Conservation (phyloP, 2,329 filamentous ascomycete genomes). For the Davidsoniella eucalypti region DNA sequence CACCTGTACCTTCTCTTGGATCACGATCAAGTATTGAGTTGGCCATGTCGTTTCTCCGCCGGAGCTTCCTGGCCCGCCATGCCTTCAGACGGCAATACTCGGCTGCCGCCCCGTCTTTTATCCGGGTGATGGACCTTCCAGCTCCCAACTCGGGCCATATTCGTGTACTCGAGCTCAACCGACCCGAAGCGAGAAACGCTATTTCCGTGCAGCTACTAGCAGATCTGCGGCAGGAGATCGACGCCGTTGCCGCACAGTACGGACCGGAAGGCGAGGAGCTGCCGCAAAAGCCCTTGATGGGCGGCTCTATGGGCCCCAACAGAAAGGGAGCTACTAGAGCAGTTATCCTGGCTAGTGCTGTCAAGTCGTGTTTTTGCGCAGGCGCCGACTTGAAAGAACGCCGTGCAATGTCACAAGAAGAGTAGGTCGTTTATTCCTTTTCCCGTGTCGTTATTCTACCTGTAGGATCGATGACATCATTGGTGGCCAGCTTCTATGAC, state of each 20-base stretch:
- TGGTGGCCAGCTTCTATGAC: neutral
- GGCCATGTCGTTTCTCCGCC: neutral
- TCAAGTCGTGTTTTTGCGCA: conserved; percentile 81
- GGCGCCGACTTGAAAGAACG: conserved; percentile 91
- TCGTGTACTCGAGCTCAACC: conserved; percentile 73
- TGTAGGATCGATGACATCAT: neutral
- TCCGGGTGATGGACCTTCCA: conserved; percentile 59
- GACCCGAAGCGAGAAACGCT: conserved; percentile 74
- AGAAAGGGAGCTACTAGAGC: conserved; percentile 52
- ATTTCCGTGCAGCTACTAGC: conserved; percentile 65
- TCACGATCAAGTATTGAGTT: too few species aligned
- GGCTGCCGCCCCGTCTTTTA: conserved; percentile 31
- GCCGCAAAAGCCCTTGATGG: conserved; percentile 24
- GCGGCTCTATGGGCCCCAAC: conserved; percentile 27
- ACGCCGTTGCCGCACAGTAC: conserved; percentile 51
- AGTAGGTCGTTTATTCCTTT: conserved; percentile 36
- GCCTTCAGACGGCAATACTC: conserved; percentile 23
- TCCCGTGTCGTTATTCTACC: neutral
- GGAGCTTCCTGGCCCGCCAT: neutral
- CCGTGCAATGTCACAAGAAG: conserved; percentile 54
- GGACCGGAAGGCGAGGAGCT: conserved; percentile 42
- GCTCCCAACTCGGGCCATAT: conserved; percentile 71
- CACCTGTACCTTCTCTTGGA: too few species aligned
- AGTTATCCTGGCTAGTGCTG: conserved; percentile 66
- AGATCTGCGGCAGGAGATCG: conserved; percentile 54